Conservation (phyloP, 1,284 basidiomycete genomes). For the Lentinula novae-zelandiae region DNA sequence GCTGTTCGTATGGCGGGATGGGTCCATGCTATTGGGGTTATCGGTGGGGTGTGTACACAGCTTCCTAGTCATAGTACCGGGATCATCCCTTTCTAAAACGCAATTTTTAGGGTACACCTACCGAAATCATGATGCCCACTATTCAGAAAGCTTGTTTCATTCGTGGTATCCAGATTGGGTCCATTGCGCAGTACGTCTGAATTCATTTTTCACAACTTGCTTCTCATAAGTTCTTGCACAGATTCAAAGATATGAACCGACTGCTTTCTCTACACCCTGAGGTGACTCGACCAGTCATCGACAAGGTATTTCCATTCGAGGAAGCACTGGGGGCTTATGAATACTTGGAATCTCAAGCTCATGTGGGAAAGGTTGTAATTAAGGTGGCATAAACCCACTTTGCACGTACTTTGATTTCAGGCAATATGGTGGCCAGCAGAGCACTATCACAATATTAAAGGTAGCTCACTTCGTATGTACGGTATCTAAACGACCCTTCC, state of each 20-base stretch:
- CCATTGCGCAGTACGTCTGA: constrained; percentile 18
- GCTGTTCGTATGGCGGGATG: constrained; percentile 26
- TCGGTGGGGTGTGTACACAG: constrained; percentile 12
- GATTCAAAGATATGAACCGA: constrained; percentile 41
- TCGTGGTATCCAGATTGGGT: constrained; percentile 22
- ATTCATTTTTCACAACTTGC: not conserved
- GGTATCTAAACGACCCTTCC: constrained; percentile 56
- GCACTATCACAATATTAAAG: not conserved
- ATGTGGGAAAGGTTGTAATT: constrained; percentile 40
- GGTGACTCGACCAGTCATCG: constrained; percentile 35
- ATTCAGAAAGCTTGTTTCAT: constrained; percentile 14
- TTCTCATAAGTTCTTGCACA: constrained; percentile 19
- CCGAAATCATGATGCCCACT: constrained; percentile 8
- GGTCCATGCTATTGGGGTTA: constrained; percentile 23
- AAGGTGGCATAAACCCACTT: constrained; percentile 21
- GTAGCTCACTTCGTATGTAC: constrained; percentile 34
- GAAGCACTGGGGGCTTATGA: constrained; percentile 36
- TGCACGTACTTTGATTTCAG: too few relatives aligned
- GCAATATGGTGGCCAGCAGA: too few relatives aligned
- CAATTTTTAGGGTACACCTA: constrained; percentile 15
- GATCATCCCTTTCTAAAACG: not conserved
- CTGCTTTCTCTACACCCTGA: constrained; percentile 25
- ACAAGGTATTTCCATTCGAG: constrained; percentile 41
- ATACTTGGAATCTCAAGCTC: constrained; percentile 33
- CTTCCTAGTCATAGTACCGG: too few relatives aligned